These are phyloP conservation scores for Caryopteris hybrid DNA, from an alignment of 305 asterid genomes.

Conservation along the genomic window DNA sequence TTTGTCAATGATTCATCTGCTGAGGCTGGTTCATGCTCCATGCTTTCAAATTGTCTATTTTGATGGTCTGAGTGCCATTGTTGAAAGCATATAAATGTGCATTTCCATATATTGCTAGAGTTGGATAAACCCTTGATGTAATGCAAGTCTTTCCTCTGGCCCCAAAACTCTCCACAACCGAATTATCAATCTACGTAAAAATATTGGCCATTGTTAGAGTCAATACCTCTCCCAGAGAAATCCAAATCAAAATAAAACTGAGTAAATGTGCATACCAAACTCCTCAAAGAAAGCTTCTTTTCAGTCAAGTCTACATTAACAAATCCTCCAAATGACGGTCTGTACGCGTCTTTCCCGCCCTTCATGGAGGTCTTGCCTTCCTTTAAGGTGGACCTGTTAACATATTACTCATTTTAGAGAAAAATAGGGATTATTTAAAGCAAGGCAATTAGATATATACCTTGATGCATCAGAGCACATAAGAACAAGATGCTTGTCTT, in stretches of 20 bases:
- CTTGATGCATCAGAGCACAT: constrained; percentile 49
- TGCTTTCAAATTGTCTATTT: constrained; percentile 32
- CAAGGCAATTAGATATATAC: not conserved
- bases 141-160: constrained; percentile 43
- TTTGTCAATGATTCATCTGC: no score
- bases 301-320: constrained; percentile 31
- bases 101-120: constrained; percentile 24
- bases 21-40: constrained; percentile 46
- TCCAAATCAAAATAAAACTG: constrained; percentile 57
- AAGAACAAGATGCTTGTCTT: constrained; percentile 31
- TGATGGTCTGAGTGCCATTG: constrained; percentile 40
- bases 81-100: constrained; percentile 46
- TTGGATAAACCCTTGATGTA: constrained; percentile 52
- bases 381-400: no score
- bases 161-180: constrained; percentile 60
- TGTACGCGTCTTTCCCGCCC: constrained; percentile 29
- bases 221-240: no score
- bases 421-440: no score
- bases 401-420: no score
- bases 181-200: constrained; percentile 39
- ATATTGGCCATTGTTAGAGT: no score
- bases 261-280: constrained; percentile 63
- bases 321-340: constrained; percentile 43
- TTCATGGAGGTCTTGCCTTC: constrained; percentile 10
- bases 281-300: constrained; percentile 41